Conservation (phyloP, 768 basidiomycete genomes). For the Crassisporium funariophilum region DNA sequence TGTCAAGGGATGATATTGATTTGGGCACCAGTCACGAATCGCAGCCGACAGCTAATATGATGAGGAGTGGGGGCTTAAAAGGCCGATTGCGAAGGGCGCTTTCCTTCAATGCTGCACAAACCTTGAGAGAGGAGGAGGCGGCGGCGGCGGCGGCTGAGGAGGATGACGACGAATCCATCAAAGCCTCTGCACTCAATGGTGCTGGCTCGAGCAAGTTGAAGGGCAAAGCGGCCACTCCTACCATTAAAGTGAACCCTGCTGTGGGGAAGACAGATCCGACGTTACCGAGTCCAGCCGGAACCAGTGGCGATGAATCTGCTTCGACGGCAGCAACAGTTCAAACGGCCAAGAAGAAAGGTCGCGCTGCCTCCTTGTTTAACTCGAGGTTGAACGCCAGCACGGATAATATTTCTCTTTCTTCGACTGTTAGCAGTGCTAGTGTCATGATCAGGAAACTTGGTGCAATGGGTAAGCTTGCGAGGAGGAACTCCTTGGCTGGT, state of each 20-base stretch:
- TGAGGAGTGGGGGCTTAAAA: constrained; percentile 73
- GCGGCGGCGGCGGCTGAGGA: constrained; percentile 20
- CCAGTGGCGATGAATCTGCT: constrained; percentile 40
- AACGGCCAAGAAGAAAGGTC: constrained; percentile 69
- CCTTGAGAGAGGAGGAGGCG: constrained; percentile 53
- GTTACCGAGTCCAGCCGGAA: constrained; percentile 28
- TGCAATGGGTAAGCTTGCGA: constrained; percentile 83
- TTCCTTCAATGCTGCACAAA: constrained; percentile 51
- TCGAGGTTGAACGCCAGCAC: constrained; percentile 82
- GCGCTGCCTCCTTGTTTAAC: constrained; percentile 82
- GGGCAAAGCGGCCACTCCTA: constrained; percentile 31
- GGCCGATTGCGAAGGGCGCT: constrained; percentile 74
- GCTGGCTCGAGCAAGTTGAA: constrained; percentile 31
- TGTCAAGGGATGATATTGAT: constrained; percentile 79
- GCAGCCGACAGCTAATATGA: constrained; percentile 36
- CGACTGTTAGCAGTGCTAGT: constrained; percentile 91
- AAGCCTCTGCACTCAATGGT: constrained; percentile 37
- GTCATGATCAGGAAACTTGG: constrained; percentile 97
- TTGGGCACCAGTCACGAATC: constrained; percentile 50
- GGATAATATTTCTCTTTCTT: constrained; percentile 94
- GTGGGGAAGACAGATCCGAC: constrained; percentile 20
- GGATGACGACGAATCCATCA: constrained; percentile 55
- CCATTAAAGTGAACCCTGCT: constrained; percentile 23
- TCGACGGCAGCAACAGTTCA: constrained; percentile 47
- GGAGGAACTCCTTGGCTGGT: constrained; percentile 86